These are phyloP conservation scores for Hypoxylon perforatum DNA, from an alignment of 495 filamentous ascomycete genomes.

Conservation along the genomic window DNA sequence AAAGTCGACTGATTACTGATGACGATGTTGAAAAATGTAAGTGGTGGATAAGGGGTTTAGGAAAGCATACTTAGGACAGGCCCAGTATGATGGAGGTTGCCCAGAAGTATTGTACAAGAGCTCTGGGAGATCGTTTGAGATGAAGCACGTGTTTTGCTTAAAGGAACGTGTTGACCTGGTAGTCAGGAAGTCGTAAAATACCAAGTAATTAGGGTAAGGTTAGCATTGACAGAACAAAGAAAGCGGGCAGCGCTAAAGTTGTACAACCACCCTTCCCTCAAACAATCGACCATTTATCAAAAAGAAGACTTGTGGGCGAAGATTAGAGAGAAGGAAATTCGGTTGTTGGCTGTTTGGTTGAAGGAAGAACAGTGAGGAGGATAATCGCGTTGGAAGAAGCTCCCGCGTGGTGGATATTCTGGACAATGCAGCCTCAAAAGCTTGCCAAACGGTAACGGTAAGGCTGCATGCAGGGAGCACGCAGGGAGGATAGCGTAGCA, in stretches of 20 bases:
- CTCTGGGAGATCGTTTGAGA: conserved; percentile 5
- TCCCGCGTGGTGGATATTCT: conserved; percentile 47
- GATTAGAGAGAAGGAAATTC: conserved; percentile 27
- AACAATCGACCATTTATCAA: conserved; percentile 3
- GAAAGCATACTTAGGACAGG: conserved; percentile 25
- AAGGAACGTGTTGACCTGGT: conserved; percentile 15
- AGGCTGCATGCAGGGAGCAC: conserved; percentile 31
- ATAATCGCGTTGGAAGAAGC: conserved; percentile 39
- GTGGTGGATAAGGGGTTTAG: conserved; percentile 16
- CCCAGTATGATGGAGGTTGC: conserved; percentile 13
- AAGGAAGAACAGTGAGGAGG: conserved; percentile 1
- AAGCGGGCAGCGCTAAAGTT: conserved; percentile 21
- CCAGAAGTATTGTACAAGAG: background rate
- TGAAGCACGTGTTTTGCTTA: conserved; percentile 15
- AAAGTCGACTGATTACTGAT: conserved; percentile 4
- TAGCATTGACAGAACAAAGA: conserved; percentile 31
- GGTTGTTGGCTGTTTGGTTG: conserved; percentile 23
- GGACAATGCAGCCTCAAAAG: conserved; percentile 39
- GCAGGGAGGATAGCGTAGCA: conserved; percentile 5
- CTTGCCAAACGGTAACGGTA: conserved; percentile 27
- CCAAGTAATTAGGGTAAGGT: background rate
- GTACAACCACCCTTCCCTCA: conserved; percentile 31
- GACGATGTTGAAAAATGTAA: conserved; percentile 5
- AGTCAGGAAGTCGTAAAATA: conserved; percentile 18
- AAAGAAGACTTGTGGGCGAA: conserved; percentile 7